Base-by-base conservation (phyloP, 768 basidiomycete species). In the Thelephora ganbajun region DNA sequence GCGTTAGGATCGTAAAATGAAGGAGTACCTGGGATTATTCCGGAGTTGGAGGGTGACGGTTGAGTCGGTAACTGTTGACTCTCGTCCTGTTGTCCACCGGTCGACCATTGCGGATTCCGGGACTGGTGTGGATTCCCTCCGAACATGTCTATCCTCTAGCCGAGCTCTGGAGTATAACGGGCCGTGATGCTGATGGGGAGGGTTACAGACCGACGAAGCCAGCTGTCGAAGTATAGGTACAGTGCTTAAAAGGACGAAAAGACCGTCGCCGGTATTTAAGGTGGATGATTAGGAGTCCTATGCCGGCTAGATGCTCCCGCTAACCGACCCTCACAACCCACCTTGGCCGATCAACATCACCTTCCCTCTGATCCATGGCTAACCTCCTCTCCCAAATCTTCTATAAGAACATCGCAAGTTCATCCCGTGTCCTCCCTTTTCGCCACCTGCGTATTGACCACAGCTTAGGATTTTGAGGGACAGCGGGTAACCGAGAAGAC, bases 401-500 rank as follows among this genome's bases (percentile, higher is more conserved):
- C 18, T 9, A 41, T 11, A 22, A 22, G 22, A 16, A 5, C 39
- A 41, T 41, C 14, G 39, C 39, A 6, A 13, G 47, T 39, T 23
- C 47, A 48, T 48, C 39, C 11, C 41, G 41, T 42, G 1, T 7
- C 6, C n/a, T 6, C 34, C 5, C 18, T 11, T 6, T 12, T 19
- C 33, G 18, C 11, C 41, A 13, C 16, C 33, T 14, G 16, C 14
- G 7, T 20, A 12, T 6, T 46, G 6, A 33, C 47, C 6, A 33
- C 11, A 12, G 3, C 18, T 33, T 34, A 81, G 79, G 79, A 81
- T 57, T 81, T 80, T 61, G 71, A 70, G 46, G 79, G 78, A 1
- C 79, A 81, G 57, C 68, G 68, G 42, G 54, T 64, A 12, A 76
- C 76, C 2, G 78, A 80, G 42, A 54, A 61, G 44, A 64, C 76